Conservation (phyloP, 768 basidiomycete species). For the Suillus occidentalis region DNA sequence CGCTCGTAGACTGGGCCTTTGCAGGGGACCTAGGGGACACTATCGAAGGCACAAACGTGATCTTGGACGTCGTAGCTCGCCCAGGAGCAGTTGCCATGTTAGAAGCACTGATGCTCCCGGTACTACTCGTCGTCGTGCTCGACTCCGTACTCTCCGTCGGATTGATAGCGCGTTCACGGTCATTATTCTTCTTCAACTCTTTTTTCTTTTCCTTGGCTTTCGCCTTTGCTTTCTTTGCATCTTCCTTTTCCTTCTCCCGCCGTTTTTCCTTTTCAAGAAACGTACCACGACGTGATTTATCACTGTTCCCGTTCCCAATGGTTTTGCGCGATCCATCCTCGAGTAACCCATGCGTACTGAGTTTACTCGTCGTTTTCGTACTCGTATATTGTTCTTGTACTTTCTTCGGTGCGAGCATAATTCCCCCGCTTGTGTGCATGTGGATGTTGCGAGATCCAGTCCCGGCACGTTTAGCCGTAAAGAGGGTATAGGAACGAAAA, state of each 20-base stretch:
- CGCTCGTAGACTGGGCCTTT: constrained; percentile 11
- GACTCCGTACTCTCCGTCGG: constrained; percentile 34
- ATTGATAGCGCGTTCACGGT: constrained; percentile 23
- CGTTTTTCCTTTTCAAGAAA: constrained; percentile 25
- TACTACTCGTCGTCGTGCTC: constrained; percentile 30
- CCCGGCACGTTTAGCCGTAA: constrained; percentile 17
- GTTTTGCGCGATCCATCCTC: constrained; percentile 39
- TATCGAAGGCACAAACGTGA: constrained; percentile 18
- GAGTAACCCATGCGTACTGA: constrained; percentile 67
- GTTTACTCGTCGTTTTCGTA: constrained; percentile 67
- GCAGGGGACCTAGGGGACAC: constrained; percentile 18
- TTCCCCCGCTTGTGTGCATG: constrained; percentile 35
- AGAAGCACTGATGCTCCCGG: constrained; percentile 23
- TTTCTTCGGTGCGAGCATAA: constrained; percentile 68
- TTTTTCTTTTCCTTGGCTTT: constrained; percentile 31
- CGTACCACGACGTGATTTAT: constrained; percentile 16
- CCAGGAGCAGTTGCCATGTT: constrained; percentile 13
- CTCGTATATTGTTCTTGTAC: constrained; percentile 82
- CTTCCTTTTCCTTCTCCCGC: constrained; percentile 15
- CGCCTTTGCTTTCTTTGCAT: constrained; percentile 17
- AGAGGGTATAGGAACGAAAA: constrained; percentile 56
- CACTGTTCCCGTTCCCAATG: constrained; percentile 14
- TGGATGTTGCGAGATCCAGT: constrained; percentile 18
- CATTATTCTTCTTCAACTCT: constrained; percentile 26
- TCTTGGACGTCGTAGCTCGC: constrained; percentile 10